phyloP scores from a whole-genome alignment of 768 basidiomycete genomes.

The Kwoniella sp. region DNA sequence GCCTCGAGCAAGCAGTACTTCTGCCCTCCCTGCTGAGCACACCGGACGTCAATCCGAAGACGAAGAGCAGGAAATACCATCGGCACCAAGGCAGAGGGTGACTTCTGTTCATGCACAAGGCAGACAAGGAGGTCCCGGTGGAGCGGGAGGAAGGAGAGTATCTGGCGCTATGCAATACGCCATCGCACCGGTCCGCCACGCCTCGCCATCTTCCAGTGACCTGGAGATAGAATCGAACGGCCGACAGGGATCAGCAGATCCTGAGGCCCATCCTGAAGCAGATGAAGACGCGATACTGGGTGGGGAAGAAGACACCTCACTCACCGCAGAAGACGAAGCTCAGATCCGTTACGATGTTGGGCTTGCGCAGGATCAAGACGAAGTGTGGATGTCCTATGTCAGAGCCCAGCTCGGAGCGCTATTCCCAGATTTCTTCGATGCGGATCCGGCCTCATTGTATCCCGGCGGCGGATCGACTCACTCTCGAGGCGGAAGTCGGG shows the following conservation, averaged over 20 bases:
- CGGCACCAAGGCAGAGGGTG: neutral
- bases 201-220: neutral
- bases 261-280: neutral
- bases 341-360: conserved; percentile 16
- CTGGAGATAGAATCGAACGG: neutral
- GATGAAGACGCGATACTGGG: neutral
- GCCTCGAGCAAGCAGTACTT: conserved; percentile 1
- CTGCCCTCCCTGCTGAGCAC: neutral
- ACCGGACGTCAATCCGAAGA: neutral
- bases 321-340: neutral
- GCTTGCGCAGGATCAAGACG: conserved; percentile 22
- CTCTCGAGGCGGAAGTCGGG: too few relatives aligned
- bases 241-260: neutral
- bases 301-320: neutral
- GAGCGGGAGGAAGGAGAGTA: conserved; percentile 10
- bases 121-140: neutral
- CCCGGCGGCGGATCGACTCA: too few relatives aligned
- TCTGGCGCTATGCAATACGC: conserved; percentile 29
- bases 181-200: neutral
- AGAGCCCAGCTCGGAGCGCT: conserved; percentile 33
- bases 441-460: conserved; percentile 1
- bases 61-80: neutral
- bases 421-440: conserved; percentile 40
- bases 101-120: conserved; percentile 1
- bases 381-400: conserved; percentile 44